A percentile compares a stretch with the other conserved stretches of the same genome.
Evolutionary conservation across 169 alveolate species (phyloP).

Genomic region (Cryptosporidium canis): DNA sequence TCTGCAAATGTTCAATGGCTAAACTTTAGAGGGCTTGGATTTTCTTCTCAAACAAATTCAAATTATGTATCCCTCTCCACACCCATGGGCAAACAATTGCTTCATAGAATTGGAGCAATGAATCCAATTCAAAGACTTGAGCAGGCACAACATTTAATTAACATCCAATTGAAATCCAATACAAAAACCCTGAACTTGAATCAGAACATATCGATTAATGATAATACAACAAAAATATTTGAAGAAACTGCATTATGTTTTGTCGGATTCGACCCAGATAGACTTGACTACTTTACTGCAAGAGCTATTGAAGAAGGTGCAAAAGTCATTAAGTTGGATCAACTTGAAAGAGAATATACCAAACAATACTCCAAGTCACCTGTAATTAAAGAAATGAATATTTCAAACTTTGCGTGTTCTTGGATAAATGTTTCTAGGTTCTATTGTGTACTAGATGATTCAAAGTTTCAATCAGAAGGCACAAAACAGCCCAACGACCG

Average conservation of each 20-base stretch:
- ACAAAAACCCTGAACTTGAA: neutral
- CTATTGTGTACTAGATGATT: constrained; percentile 18
- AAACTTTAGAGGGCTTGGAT: constrained; percentile 45
- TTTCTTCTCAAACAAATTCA: constrained; percentile 4
- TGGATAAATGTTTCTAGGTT: constrained; percentile 58
- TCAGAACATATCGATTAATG: neutral
- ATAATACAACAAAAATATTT: constrained; percentile 6
- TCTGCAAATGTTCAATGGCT: constrained; percentile 41
- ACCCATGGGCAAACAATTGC: constrained; percentile 59
- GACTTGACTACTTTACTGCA: constrained; percentile 42
- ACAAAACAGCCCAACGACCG: neutral
- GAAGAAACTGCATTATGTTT: constrained; percentile 61
- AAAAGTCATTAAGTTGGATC: neutral
- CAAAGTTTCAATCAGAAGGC: neutral
- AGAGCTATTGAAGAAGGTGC: constrained; percentile 71
- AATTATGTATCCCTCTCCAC: constrained; percentile 61
- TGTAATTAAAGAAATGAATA: neutral
- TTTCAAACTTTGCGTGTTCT: constrained; percentile 39
- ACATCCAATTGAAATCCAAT: neutral
- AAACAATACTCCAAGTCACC: neutral
- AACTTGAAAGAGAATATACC: constrained; percentile 16
- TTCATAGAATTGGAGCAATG: constrained; percentile 52
- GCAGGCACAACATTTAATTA: neutral
- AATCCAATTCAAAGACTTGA: constrained; percentile 66
- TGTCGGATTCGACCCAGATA: constrained; percentile 59